Percentiles rank a stretch among this genome's conserved stretches.
phyloP scores from a whole-genome alignment of 305 asterid genomes.

The Solanum aculeatissimum region DNA sequence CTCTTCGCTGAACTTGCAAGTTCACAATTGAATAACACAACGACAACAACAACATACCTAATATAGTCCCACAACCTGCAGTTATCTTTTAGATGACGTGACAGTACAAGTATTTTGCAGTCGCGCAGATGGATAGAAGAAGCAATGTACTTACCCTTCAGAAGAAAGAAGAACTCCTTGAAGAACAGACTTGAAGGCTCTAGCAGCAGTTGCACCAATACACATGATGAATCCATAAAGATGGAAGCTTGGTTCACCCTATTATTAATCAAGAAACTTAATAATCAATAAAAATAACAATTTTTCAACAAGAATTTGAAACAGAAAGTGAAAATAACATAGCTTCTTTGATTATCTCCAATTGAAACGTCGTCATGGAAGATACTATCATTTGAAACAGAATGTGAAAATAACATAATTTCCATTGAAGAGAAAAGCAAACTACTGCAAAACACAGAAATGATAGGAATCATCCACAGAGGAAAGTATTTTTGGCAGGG shows the following conservation, averaged over 20 bases:
- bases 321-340: no score
- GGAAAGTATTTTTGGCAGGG: neutral
- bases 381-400: neutral
- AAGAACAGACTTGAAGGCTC: constrained; percentile 95
- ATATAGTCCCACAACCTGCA: neutral
- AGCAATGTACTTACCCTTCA: constrained; percentile 49
- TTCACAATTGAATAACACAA: neutral
- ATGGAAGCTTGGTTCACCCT: constrained; percentile 97
- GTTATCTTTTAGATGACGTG: neutral
- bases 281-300: neutral
- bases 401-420: neutral
- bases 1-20: no score
- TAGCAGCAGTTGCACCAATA: constrained; percentile 87
- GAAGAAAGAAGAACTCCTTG: constrained; percentile 83
- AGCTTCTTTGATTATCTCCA: neutral
- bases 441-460: neutral
- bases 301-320: neutral
- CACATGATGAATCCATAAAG: constrained; percentile 89
- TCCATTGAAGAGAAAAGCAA: neutral
- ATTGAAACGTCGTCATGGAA: neutral
- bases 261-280: constrained; percentile 10
- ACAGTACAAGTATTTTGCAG: neutral
- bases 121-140: neutral
- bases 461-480: neutral
- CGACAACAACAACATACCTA: no score